These are phyloP conservation scores for Kazachstania taianensis DNA, from an alignment of 805 yeast genomes.

Conservation along the genomic window DNA sequence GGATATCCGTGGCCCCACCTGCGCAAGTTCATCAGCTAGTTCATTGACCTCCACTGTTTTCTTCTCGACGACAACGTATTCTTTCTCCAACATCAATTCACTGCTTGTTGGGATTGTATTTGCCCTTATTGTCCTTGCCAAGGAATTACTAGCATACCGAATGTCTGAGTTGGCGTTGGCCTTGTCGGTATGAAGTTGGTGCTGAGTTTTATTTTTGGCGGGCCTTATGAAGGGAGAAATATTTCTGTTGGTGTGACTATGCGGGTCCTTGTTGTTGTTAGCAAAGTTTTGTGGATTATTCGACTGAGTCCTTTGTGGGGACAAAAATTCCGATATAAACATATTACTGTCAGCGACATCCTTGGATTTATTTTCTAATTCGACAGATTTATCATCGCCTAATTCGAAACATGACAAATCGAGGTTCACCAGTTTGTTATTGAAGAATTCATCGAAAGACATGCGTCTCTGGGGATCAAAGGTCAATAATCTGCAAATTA, in stretches of 20 bases:
- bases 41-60: conserved; percentile 92
- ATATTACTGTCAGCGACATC: conserved; percentile 58
- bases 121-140: background rate
- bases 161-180: background rate
- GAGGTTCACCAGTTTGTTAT: conserved; percentile 50
- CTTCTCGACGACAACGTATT: conserved; percentile 91
- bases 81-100: conserved; percentile 58
- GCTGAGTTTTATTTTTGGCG: background rate
- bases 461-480: conserved; percentile 82
- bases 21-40: conserved; percentile 81
- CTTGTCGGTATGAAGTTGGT: background rate
- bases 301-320: background rate
- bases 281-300: background rate
- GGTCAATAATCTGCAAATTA: conserved; percentile 68
- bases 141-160: background rate
- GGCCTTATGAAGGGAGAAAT: background rate
- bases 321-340: conserved; percentile 74
- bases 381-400: conserved; percentile 36
- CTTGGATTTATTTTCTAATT: conserved; percentile 54
- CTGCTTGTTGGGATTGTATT: conserved; percentile 4
- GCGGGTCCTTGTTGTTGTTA: background rate
- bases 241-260: background rate
- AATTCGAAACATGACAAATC: conserved; percentile 35
- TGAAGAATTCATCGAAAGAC: conserved; percentile 81
- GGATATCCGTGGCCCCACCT: conserved; percentile 6